phyloP scores from a whole-genome alignment of 768 basidiomycete species.

The Suillus hirtellus region DNA sequence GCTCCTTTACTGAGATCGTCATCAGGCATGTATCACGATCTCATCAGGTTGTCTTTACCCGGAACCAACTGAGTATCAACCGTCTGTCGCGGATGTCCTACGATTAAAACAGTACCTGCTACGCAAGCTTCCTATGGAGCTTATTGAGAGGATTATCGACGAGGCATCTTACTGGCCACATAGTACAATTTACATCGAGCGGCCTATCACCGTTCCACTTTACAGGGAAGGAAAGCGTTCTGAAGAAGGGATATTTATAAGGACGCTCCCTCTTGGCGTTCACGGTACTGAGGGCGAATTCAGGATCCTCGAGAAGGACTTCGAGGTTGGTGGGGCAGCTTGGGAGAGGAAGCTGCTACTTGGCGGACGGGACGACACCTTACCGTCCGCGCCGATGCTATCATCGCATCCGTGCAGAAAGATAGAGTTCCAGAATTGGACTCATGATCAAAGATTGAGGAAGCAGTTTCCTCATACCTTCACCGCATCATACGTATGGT shows the following conservation, averaged over 20 bases:
- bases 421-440: conserved; percentile 13
- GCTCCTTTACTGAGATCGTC: neutral
- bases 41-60: neutral
- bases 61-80: neutral
- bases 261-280: conserved; percentile 10
- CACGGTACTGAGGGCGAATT: conserved; percentile 9
- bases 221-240: neutral
- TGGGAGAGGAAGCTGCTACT: neutral
- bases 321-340: conserved; percentile 4
- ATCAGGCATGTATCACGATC: neutral
- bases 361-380: neutral
- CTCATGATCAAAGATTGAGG: conserved; percentile 1
- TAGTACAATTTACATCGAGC: conserved; percentile 10
- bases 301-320: neutral
- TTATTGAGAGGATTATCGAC: conserved; percentile 12
- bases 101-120: neutral
- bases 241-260: conserved; percentile 6
- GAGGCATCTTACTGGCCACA: conserved; percentile 9
- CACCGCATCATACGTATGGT: neutral
- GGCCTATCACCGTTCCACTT: neutral
- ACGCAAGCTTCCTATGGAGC: conserved; percentile 4
- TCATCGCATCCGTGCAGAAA: conserved; percentile 4
- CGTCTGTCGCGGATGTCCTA: conserved; percentile 5
- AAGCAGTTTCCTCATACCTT: neutral
- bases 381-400: neutral